These are phyloP conservation scores for Suhomyces guaymorum DNA, from an alignment of 1,139 yeast genomes.

Conservation along the genomic window DNA sequence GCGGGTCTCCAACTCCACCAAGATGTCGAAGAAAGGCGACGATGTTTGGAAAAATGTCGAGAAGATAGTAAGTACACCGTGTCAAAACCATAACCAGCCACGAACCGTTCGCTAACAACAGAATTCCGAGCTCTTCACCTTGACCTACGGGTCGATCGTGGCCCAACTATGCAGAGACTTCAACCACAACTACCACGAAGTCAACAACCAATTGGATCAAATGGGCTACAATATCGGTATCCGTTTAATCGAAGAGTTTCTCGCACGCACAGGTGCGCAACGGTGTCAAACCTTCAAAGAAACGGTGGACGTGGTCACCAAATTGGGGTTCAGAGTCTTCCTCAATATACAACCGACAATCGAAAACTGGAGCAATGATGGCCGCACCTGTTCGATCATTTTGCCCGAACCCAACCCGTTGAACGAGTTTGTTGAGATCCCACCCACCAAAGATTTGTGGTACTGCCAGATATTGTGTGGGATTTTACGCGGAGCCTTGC, in stretches of 20 bases:
- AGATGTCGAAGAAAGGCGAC: constrained; percentile 71
- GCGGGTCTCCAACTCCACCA: constrained; percentile 1
- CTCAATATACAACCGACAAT: constrained; percentile 77
- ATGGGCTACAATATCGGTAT: constrained; percentile 97
- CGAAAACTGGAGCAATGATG: constrained; percentile 76
- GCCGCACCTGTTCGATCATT: constrained; percentile 70
- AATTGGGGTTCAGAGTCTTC: constrained; percentile 88
- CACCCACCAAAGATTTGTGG: constrained; percentile 75
- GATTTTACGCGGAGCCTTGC: constrained; percentile 85
- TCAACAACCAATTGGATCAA: constrained; percentile 78
- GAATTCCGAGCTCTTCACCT: constrained; percentile 89
- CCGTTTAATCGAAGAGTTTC: constrained; percentile 86
- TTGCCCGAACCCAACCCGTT: constrained; percentile 80
- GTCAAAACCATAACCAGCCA: no score
- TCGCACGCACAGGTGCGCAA: constrained; percentile 82
- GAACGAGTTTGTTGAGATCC: constrained; percentile 93
- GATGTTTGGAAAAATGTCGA: constrained; percentile 94
- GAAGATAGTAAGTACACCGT: constrained; percentile 64
- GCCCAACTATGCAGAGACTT: constrained; percentile 89
- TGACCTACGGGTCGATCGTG: constrained; percentile 93
- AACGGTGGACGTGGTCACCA: constrained; percentile 83
- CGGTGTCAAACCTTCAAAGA: constrained; percentile 80
- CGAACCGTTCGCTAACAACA: constrained; percentile 25
- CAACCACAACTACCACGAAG: constrained; percentile 71
- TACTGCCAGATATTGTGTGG: constrained; percentile 90